A percentile compares a stretch with the other conserved stretches of the same genome.
These are phyloP conservation scores for Eimeria acervulina DNA, from an alignment of 169 alveolate genomes.

Conservation along the genomic window DNA sequence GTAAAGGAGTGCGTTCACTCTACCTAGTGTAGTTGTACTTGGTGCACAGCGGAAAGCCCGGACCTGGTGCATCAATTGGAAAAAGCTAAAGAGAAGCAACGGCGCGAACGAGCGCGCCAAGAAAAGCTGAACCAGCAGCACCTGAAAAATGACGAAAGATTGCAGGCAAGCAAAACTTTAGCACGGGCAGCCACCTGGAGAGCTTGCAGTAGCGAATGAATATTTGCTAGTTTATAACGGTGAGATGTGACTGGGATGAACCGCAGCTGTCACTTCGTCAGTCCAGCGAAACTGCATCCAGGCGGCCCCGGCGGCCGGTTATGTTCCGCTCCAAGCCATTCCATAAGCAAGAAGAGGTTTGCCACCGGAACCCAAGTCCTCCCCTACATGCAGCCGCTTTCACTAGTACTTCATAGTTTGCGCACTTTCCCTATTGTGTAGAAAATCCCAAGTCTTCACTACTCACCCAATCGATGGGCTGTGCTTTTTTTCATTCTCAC, in stretches of 20 bases:
- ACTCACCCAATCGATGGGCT: not conserved
- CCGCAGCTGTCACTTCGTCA: slow-evolving; percentile 47
- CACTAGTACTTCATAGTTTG: not conserved
- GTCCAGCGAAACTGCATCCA: slow-evolving; percentile 10
- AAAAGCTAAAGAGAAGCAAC: slow-evolving; percentile 80
- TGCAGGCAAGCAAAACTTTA: slow-evolving; percentile 53
- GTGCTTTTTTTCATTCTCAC: not conserved
- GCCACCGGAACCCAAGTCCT: not conserved
- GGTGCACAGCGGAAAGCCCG: slow-evolving; percentile 79
- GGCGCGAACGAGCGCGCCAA: slow-evolving; percentile 83
- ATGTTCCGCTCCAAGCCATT: slow-evolving; percentile 67
- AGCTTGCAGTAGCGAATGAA: no score
- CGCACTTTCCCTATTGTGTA: not conserved
- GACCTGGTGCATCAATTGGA: slow-evolving; percentile 76
- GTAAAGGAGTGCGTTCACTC: not conserved
- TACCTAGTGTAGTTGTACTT: not conserved
- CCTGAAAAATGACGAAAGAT: slow-evolving; percentile 81
- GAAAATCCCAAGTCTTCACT: not conserved
- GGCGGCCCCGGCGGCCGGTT: slow-evolving; percentile 51
- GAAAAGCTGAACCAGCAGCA: slow-evolving; percentile 80
- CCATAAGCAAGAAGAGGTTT: slow-evolving; percentile 41
- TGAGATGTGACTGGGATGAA: slow-evolving; percentile 15
- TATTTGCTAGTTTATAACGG: not conserved
- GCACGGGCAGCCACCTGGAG: not conserved
- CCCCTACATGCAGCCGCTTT: not conserved